These are phyloP conservation scores for Eucalyptus sp. DNA, from an alignment of 345 rosid genomes.

Conservation along the genomic window DNA sequence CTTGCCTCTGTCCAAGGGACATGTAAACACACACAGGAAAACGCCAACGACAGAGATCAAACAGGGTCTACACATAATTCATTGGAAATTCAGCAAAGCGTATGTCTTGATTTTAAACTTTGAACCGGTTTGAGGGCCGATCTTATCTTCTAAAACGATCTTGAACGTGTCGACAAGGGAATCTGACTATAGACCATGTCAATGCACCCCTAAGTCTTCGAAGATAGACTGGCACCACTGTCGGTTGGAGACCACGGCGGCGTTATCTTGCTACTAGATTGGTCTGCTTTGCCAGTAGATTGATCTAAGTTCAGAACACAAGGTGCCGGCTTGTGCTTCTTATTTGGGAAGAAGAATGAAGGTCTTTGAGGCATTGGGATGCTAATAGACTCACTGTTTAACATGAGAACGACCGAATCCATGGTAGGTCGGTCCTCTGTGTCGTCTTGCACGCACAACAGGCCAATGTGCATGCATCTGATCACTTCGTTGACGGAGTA, in stretches of 20 bases:
- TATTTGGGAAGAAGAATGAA: background rate
- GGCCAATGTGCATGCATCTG: conserved; percentile 15
- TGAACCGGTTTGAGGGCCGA: background rate
- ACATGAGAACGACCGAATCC: conserved; percentile 10
- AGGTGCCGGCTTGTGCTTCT: background rate
- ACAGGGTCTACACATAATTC: background rate
- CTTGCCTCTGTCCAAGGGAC: background rate
- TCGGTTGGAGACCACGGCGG: background rate
- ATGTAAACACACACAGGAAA: background rate
- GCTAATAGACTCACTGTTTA: conserved; percentile 1
- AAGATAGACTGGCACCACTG: background rate
- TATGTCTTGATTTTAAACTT: background rate
- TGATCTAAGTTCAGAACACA: background rate
- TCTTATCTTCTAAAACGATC: background rate
- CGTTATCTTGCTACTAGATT: background rate
- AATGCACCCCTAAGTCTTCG: background rate
- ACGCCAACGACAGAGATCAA: background rate
- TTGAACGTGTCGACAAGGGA: background rate
- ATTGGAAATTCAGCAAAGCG: background rate
- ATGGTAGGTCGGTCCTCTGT: conserved; percentile 8
- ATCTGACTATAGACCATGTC: background rate
- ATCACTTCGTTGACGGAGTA: conserved; percentile 1
- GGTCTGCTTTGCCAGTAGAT: background rate
- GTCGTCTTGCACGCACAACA: conserved; percentile 18
- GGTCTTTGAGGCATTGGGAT: conserved; percentile 7